These are phyloP conservation scores for Lathyrus aphaca DNA, from an alignment of 306 rosid species.

Conservation along the genomic window DNA sequence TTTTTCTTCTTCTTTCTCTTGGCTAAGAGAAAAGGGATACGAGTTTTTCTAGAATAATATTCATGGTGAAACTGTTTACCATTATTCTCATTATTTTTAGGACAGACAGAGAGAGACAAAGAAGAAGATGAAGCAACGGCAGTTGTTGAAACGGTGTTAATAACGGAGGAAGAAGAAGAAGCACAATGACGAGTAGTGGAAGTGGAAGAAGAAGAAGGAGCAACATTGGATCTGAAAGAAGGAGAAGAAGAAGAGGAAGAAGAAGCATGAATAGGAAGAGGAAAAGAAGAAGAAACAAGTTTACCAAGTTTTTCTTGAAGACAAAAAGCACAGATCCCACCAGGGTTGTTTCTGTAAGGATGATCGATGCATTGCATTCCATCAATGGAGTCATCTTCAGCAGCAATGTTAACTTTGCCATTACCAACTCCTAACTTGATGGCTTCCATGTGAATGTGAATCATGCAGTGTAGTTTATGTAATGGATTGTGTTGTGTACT, in stretches of 20 bases:
- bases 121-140: slow-evolving; percentile 43
- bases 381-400: slow-evolving; percentile 69
- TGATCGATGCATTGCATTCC: slow-evolving; percentile 92
- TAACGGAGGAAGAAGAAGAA: slow-evolving; percentile 6
- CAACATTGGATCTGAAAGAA: slow-evolving; percentile 69
- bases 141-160: neutral
- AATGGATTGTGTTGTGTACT: slow-evolving; percentile 13
- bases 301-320: slow-evolving; percentile 96
- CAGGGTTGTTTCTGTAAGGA: slow-evolving; percentile 77
- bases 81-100: slow-evolving; percentile 19
- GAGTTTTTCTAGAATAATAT: slow-evolving; percentile 48
- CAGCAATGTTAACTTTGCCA: slow-evolving; percentile 51
- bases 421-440: slow-evolving; percentile 50
- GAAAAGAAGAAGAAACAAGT: slow-evolving; percentile 81
- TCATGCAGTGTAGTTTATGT: slow-evolving; percentile 7
- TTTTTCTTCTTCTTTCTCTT: slow-evolving; percentile 68
- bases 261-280: slow-evolving; percentile 65
- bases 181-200: slow-evolving; percentile 23
- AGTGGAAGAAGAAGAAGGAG: slow-evolving; percentile 17
- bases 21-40: slow-evolving; percentile 67
- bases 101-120: slow-evolving; percentile 34
- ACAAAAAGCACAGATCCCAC: slow-evolving; percentile 96
- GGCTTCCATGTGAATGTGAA: slow-evolving; percentile 49
- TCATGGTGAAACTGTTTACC: slow-evolving; percentile 20
- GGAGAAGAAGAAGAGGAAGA: slow-evolving; percentile 77